Evolutionary conservation across 495 filamentous ascomycete genomes (phyloP).

Genomic region (Xylaria castorea): DNA sequence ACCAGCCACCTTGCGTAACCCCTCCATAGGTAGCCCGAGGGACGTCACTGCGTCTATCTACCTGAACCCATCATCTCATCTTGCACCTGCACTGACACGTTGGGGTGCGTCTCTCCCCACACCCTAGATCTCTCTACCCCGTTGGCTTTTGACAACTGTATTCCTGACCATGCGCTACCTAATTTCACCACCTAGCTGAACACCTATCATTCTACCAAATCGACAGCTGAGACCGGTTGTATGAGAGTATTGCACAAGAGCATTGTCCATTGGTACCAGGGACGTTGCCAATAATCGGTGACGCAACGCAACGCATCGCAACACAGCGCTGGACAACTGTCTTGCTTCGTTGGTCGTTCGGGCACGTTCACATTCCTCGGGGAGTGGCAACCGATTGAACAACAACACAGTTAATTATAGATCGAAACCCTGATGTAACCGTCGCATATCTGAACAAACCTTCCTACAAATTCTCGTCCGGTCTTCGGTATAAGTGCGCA

Average conservation of each 20-base stretch:
- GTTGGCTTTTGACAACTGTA: constrained; percentile 22
- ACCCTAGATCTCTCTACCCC: background rate
- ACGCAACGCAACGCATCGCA: constrained; percentile 9
- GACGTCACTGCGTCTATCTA: constrained; percentile 4
- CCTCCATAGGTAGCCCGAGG: background rate
- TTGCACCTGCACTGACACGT: constrained; percentile 24
- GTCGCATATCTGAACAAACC: background rate
- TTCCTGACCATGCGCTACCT: constrained; percentile 13
- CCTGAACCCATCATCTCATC: constrained; percentile 6
- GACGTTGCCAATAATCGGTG: background rate
- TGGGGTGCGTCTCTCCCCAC: constrained; percentile 13
- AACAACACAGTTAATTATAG: background rate
- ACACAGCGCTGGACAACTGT: constrained; percentile 11
- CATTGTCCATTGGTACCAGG: background rate
- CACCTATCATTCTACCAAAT: constrained; percentile 17
- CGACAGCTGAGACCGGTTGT: background rate
- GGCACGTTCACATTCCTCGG: constrained; percentile 11
- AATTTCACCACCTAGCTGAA: background rate
- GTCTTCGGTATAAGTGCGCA: constrained; percentile 3
- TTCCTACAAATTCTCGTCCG: background rate
- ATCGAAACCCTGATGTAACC: background rate
- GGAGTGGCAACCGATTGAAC: background rate
- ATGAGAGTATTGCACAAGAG: background rate
- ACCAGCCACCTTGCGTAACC: background rate
- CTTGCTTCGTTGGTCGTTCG: constrained; percentile 20